Conservation (phyloP, 2,329 filamentous ascomycete species). For the Sporothrix pseudoabietina region DNA sequence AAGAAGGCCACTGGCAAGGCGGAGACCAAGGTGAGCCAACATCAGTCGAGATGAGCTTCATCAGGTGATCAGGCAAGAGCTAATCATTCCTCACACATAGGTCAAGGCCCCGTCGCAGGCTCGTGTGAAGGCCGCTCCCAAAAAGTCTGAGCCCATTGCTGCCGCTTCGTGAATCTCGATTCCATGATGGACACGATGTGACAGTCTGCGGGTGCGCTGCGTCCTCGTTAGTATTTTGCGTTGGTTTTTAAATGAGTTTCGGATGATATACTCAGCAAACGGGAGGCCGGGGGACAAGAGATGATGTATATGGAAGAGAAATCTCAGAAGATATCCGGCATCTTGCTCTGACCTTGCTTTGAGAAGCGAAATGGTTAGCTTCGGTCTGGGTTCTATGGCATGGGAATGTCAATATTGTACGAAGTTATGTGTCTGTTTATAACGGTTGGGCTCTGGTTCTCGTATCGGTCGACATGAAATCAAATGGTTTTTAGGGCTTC, state of each 20-base stretch:
- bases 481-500: neutral
- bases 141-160: constrained; percentile 38
- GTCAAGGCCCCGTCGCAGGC: constrained; percentile 35
- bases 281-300: neutral
- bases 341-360: neutral
- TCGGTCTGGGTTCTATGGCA: neutral
- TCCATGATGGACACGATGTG: neutral
- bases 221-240: too few species aligned
- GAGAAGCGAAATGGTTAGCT: constrained; percentile 6
- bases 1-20: constrained; percentile 38
- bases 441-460: neutral
- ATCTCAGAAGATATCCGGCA: too few species aligned
- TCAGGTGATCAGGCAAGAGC: neutral
- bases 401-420: neutral
- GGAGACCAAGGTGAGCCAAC: constrained; percentile 35
- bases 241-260: neutral
- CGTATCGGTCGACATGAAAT: neutral
- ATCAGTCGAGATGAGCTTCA: neutral
- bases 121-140: constrained; percentile 34
- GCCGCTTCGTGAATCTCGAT: neutral
- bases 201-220: neutral
- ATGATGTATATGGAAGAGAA: neutral
- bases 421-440: neutral
- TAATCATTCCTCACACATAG: constrained; percentile 33
- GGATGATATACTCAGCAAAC: neutral